Conservation (phyloP, 2,329 filamentous ascomycete genomes). For the Ophiocordyceps camponoti-leonardi region DNA sequence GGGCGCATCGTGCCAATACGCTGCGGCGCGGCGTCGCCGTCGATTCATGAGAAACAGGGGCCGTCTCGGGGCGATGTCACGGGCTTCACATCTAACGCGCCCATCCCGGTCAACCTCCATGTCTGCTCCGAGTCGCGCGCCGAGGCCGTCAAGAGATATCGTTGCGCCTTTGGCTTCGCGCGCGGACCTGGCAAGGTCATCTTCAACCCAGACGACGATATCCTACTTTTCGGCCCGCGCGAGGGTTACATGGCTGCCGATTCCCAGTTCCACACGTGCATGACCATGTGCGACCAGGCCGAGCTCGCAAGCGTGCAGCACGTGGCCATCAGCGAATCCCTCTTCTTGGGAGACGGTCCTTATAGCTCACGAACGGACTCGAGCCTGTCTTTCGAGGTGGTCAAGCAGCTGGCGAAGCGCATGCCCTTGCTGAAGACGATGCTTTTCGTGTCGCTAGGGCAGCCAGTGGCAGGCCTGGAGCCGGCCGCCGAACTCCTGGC, state of each 20-base stretch:
- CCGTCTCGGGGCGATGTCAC: slow-evolving; percentile 5
- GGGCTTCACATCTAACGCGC: slow-evolving; percentile 23
- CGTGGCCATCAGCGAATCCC: slow-evolving; percentile 26
- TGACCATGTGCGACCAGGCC: slow-evolving; percentile 21
- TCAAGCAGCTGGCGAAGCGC: slow-evolving; percentile 18
- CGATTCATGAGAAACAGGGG: slow-evolving; percentile 4
- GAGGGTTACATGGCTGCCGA: slow-evolving; percentile 26
- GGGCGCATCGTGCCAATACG: slow-evolving; percentile 25
- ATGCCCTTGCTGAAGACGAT: slow-evolving; percentile 24
- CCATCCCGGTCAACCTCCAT: slow-evolving; percentile 26
- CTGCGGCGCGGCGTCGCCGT: slow-evolving; percentile 17
- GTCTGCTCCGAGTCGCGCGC: slow-evolving; percentile 26
- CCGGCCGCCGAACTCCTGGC: slow-evolving; percentile 17
- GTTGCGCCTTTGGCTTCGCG: slow-evolving; percentile 22
- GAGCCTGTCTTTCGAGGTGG: slow-evolving; percentile 20
- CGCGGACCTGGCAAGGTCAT: slow-evolving; percentile 22
- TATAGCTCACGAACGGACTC: slow-evolving; percentile 22
- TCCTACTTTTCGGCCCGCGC: slow-evolving; percentile 29
- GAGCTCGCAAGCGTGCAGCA: slow-evolving; percentile 23
- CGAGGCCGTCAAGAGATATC: slow-evolving; percentile 24
- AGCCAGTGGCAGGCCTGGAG: slow-evolving; percentile 11
- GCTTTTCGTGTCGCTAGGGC: slow-evolving; percentile 24
- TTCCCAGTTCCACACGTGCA: slow-evolving; percentile 25
- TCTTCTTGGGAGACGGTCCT: slow-evolving; percentile 20
- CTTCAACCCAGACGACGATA: slow-evolving; percentile 22